phyloP scores from a whole-genome alignment of 768 basidiomycete species.

The Tulasnella sp. region DNA sequence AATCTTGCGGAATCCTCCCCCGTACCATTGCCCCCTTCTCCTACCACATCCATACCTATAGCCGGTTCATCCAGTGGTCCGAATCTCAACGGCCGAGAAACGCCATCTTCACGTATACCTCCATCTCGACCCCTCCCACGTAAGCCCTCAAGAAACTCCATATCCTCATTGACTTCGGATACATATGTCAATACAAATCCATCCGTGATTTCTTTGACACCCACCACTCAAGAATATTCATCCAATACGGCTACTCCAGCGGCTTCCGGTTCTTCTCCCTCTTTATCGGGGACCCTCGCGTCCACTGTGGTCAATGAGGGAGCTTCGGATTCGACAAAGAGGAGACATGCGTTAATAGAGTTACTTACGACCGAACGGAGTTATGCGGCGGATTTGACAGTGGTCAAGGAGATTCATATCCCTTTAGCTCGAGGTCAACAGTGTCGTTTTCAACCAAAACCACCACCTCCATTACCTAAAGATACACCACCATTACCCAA shows the following conservation, averaged over 20 bases:
- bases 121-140: neutral
- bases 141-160: conserved; percentile 2
- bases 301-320: too few species aligned
- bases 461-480: neutral
- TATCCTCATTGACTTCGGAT: neutral
- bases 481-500: neutral
- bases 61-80: conserved; percentile 7
- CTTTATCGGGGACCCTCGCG: neutral
- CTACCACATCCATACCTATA: neutral
- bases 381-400: conserved; percentile 69
- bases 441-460: conserved; percentile 21
- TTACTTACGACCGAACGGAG: conserved; percentile 66
- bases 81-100: neutral
- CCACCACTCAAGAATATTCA: conserved; percentile 3
- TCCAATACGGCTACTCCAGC: neutral
- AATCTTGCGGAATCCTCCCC: conserved; percentile 10
- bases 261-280: neutral
- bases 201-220: conserved; percentile 14
- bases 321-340: too few species aligned
- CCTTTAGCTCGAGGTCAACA: conserved; percentile 56
- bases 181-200: conserved; percentile 10
- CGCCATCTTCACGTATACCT: neutral
- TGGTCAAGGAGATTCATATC: conserved; percentile 66
- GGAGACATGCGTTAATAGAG: conserved; percentile 65
- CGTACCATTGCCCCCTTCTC: neutral